Evolutionary conservation across 2,329 filamentous ascomycete genomes (phyloP).

Genomic region (Exophiala dermatitidis): DNA sequence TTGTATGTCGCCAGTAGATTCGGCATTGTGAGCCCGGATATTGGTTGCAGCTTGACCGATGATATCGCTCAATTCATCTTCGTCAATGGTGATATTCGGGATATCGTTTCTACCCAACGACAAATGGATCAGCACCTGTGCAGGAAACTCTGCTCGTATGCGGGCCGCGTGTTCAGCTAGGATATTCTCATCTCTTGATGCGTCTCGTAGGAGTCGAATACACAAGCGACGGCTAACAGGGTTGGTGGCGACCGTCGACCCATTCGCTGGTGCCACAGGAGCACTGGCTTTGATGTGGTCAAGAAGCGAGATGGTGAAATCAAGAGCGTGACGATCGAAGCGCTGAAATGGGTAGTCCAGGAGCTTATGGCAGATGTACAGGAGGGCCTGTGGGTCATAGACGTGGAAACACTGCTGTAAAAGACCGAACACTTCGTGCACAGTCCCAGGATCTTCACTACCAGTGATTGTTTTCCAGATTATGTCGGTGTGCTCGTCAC

Average conservation of each 20-base stretch:
- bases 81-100: conserved; percentile 6
- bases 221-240: conserved; percentile 41
- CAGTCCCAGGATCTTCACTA: conserved; percentile 77
- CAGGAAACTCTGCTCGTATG: conserved; percentile 25
- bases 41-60: conserved; percentile 10
- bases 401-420: conserved; percentile 44
- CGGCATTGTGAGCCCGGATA: conserved; percentile 11
- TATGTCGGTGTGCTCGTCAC: conserved; percentile 62
- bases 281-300: conserved; percentile 42
- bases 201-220: conserved; percentile 65
- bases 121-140: conserved; percentile 11
- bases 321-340: conserved; percentile 56
- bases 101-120: conserved; percentile 11
- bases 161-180: conserved; percentile 42
- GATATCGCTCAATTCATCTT: conserved; percentile 11
- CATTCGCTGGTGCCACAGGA: background rate
- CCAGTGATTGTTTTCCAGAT: conserved; percentile 78
- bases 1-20: conserved; percentile 19
- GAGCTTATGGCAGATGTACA: conserved; percentile 67
- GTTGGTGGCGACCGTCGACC: conserved; percentile 7
- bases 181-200: conserved; percentile 51
- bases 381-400: conserved; percentile 35
- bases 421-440: conserved; percentile 70
- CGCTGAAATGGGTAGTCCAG: conserved; percentile 55
- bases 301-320: conserved; percentile 55